phyloP scores from a whole-genome alignment of 768 basidiomycete species.

The Agrocybe pediades region DNA sequence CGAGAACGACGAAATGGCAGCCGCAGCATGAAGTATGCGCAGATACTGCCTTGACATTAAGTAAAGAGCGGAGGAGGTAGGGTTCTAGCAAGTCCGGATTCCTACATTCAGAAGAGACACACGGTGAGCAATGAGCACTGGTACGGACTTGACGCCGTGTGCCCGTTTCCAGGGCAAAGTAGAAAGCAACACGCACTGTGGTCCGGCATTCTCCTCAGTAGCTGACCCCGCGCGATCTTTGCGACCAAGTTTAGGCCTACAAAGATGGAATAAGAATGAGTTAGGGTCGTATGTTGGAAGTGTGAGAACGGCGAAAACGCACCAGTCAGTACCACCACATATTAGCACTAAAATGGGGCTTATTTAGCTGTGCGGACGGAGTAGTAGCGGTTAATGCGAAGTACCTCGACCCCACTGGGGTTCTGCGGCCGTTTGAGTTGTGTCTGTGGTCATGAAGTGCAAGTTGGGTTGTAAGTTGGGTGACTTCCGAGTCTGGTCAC shows the following conservation, averaged over 20 bases:
- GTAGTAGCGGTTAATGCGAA: conserved; percentile 11
- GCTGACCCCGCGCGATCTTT: conserved; percentile 63
- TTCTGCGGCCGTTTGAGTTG: conserved; percentile 26
- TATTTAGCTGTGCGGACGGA: conserved; percentile 17
- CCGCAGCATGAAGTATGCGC: conserved; percentile 76
- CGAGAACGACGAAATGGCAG: conserved; percentile 77
- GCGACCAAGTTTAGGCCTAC: conserved; percentile 74
- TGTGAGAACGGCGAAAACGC: conserved; percentile 38
- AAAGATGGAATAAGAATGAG: conserved; percentile 10
- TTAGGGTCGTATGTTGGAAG: conserved; percentile 21
- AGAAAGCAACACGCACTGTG: conserved; percentile 32
- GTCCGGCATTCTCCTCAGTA: conserved; percentile 42
- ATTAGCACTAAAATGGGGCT: conserved; percentile 61
- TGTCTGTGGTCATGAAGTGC: conserved; percentile 22
- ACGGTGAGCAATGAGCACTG: background rate
- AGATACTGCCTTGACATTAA: conserved; percentile 73
- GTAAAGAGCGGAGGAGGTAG: conserved; percentile 85
- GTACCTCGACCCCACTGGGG: conserved; percentile 48
- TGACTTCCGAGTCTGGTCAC: conserved; percentile 12
- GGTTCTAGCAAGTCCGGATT: conserved; percentile 86
- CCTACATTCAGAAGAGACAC: conserved; percentile 25
- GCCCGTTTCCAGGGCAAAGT: conserved; percentile 5
- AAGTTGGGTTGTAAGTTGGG: conserved; percentile 15
- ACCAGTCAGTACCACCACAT: conserved; percentile 90
- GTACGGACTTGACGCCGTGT: too few relatives aligned